Evolutionary conservation across 805 yeast species (phyloP).

Genomic region (Peterozyma xylosa): DNA sequence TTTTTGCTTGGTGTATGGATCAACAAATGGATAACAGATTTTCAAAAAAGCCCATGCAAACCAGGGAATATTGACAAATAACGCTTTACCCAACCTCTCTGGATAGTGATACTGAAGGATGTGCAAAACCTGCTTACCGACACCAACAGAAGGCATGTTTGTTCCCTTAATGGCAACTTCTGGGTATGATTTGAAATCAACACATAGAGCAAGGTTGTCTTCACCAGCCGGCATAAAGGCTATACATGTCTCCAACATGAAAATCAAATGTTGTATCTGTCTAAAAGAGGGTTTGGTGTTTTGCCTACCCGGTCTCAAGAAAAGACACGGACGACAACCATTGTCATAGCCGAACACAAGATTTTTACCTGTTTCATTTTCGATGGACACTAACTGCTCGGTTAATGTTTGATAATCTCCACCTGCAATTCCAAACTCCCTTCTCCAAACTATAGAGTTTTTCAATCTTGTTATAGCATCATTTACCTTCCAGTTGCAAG

Average conservation of each 20-base stretch:
- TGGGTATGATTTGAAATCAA: slow-evolving; percentile 84
- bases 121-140: slow-evolving; percentile 86
- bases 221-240: slow-evolving; percentile 97
- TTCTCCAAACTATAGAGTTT: slow-evolving; percentile 83
- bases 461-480: slow-evolving; percentile 72
- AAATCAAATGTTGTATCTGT: slow-evolving; percentile 95
- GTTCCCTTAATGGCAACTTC: slow-evolving; percentile 43
- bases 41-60: slow-evolving; percentile 89
- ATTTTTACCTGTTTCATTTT: slow-evolving; percentile 89
- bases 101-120: slow-evolving; percentile 97
- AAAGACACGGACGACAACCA: slow-evolving; percentile 85
- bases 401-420: slow-evolving; percentile 45
- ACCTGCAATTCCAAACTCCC: slow-evolving; percentile 50
- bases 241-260: slow-evolving; percentile 84
- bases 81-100: slow-evolving; percentile 89
- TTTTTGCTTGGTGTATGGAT: slow-evolving; percentile 91
- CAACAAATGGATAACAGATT: slow-evolving; percentile 91
- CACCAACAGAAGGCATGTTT: slow-evolving; percentile 81
- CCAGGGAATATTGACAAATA: slow-evolving; percentile 89
- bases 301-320: slow-evolving; percentile 90
- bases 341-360: slow-evolving; percentile 87
- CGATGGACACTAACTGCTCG: slow-evolving; percentile 47
- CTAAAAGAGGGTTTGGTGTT: slow-evolving; percentile 84
- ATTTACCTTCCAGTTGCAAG: slow-evolving; percentile 79
- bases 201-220: slow-evolving; percentile 83